A percentile compares a stretch with the other conserved stretches of the same genome.
These are phyloP conservation scores for Craterostigma plantagineum DNA, from an alignment of 257 asterid genomes.

Conservation along the genomic window DNA sequence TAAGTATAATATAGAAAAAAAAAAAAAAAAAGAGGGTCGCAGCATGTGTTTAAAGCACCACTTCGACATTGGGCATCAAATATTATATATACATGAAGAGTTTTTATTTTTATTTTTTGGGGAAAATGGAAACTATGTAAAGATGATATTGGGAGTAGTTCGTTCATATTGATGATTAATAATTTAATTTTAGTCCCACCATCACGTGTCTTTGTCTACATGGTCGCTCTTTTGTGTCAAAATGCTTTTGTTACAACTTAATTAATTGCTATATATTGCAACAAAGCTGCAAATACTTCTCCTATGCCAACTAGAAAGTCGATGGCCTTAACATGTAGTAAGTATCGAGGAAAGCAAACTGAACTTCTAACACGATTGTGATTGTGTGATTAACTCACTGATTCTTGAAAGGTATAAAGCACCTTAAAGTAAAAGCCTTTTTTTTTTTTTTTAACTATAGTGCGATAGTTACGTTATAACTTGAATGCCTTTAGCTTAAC, in stretches of 20 bases:
- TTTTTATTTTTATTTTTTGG: too few relatives aligned
- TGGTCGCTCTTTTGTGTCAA: conserved; percentile 4
- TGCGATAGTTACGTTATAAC: not conserved
- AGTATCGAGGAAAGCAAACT: conserved; percentile 3
- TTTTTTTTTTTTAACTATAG: conserved; percentile 10
- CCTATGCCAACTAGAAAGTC: conserved; percentile 18
- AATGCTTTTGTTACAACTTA: too few relatives aligned
- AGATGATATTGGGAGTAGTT: too few relatives aligned
- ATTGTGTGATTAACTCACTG: not conserved
- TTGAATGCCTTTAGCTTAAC: too few relatives aligned
- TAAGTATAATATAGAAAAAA: conserved; percentile 27
- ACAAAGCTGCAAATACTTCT: conserved; percentile 16
- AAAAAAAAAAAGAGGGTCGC: conserved; percentile 19
- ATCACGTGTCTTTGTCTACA: conserved; percentile 28
- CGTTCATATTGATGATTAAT: conserved; percentile 1
- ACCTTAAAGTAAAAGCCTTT: conserved; percentile 13
- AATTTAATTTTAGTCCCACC: conserved; percentile 16
- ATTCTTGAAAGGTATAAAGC: conserved; percentile 20
- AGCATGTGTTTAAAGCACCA: conserved; percentile 28
- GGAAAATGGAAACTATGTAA: too few relatives aligned
- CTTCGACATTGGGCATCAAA: too few relatives aligned
- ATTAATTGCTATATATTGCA: conserved; percentile 14
- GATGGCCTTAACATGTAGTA: too few relatives aligned
- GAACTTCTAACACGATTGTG: conserved; percentile 10
- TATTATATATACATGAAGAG: too few relatives aligned